phyloP scores from a whole-genome alignment of 139 green algal species.

The Chlorella vulgaris region DNA sequence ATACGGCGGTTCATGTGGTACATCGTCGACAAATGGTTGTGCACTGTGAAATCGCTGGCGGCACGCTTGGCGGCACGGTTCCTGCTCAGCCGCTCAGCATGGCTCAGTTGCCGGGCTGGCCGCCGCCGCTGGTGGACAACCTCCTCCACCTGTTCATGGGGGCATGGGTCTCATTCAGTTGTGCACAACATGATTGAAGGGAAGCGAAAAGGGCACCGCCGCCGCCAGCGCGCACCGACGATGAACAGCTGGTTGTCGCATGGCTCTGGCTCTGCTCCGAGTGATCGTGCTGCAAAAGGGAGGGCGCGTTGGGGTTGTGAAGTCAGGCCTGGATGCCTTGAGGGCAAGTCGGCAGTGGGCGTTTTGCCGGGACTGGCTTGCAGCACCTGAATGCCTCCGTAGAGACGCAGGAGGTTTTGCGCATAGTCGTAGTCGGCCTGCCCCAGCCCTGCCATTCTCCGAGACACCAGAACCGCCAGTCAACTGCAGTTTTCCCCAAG shows the following conservation, averaged over 20 bases:
- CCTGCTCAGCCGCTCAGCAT: conserved; percentile 18
- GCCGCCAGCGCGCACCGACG: no score
- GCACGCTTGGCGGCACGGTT: conserved; percentile 15
- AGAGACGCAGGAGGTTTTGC: background rate
- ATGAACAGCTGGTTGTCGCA: background rate
- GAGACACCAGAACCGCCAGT: no score
- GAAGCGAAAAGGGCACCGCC: background rate
- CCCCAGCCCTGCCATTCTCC: background rate
- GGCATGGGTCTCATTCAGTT: background rate
- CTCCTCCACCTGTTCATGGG: background rate
- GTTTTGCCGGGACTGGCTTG: background rate
- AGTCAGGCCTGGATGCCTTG: background rate
- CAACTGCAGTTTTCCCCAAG: no score
- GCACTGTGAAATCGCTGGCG: background rate
- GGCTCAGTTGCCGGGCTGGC: background rate
- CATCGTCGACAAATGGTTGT: conserved; percentile 18
- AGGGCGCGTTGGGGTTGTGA: no score
- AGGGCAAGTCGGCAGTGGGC: background rate
- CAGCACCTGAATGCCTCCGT: background rate
- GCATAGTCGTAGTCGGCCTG: background rate
- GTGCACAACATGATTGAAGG: background rate
- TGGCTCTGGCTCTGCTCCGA: no score
- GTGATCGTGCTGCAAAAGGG: no score
- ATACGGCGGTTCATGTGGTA: conserved; percentile 34
- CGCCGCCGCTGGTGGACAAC: background rate